Conservation (phyloP, 257 asterid species). For the Fraxinus excelsior region DNA sequence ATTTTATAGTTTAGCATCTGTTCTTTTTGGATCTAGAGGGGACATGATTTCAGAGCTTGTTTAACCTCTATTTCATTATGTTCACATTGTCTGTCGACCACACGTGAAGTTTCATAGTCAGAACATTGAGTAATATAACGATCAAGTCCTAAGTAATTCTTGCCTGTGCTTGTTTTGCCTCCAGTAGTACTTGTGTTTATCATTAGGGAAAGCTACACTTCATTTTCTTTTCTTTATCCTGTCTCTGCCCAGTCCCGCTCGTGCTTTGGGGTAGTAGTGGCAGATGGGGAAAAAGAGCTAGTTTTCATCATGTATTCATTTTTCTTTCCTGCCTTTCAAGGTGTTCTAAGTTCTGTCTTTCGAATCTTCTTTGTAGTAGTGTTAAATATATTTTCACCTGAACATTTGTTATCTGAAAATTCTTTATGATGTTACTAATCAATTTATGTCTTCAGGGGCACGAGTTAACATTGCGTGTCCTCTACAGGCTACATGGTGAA, state of each 20-base stretch:
- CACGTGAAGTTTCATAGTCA: slow-evolving; percentile 19
- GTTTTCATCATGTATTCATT: slow-evolving; percentile 9
- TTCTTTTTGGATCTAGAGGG: slow-evolving; percentile 19
- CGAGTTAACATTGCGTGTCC: slow-evolving; percentile 96
- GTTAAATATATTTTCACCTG: slow-evolving; percentile 5
- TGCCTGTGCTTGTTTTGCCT: slow-evolving; percentile 7
- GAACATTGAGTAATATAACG: slow-evolving; percentile 3
- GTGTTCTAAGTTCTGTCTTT: slow-evolving; percentile 1
- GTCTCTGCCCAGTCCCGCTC: not conserved
- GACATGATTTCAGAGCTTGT: slow-evolving; percentile 18
- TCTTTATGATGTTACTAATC: slow-evolving; percentile 48
- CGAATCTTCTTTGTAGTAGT: slow-evolving; percentile 20
- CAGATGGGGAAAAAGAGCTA: slow-evolving; percentile 1
- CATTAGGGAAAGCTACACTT: not conserved
- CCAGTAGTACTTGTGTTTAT: not conserved
- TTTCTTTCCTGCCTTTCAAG: slow-evolving; percentile 17
- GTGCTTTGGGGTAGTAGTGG: not conserved
- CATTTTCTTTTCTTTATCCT: not conserved
- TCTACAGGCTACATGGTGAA: slow-evolving; percentile 94
- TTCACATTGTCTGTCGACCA: not conserved
- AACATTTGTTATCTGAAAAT: slow-evolving; percentile 3
- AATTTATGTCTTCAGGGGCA: slow-evolving; percentile 87
- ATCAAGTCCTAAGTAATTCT: not conserved
- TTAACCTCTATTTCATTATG: slow-evolving; percentile 16
- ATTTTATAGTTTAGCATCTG: slow-evolving; percentile 12